Percentiles rank a stretch among this genome's conserved stretches.
Evolutionary conservation across 345 rosid genomes (phyloP).

Genomic region (Eucalyptus marginata): DNA sequence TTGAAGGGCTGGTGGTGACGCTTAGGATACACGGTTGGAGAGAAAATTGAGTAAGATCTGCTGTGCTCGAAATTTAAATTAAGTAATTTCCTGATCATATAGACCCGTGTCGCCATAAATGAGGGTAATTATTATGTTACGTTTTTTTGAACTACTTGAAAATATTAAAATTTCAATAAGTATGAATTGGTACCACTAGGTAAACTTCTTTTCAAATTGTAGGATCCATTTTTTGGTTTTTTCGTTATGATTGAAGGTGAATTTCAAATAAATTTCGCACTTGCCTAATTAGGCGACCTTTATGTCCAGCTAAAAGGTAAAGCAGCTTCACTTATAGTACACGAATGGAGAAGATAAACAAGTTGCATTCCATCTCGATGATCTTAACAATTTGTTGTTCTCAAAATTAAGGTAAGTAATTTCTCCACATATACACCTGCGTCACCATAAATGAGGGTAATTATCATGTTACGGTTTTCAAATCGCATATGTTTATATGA

Average conservation of each 20-base stretch:
- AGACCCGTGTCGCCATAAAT: background rate
- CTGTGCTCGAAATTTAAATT: too few relatives aligned
- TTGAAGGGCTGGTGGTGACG: accelerated
- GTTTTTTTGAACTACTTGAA: too few relatives aligned
- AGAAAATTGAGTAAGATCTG: background rate
- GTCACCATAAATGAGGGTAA: background rate
- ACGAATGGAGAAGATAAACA: too few relatives aligned
- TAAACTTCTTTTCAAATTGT: too few relatives aligned
- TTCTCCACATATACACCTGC: background rate
- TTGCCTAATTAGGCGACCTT: too few relatives aligned
- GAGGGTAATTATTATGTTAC: background rate
- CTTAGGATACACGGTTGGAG: background rate
- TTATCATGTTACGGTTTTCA: background rate
- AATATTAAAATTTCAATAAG: too few relatives aligned
- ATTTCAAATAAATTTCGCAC: too few relatives aligned
- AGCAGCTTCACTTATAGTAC: background rate
- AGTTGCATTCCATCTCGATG: background rate
- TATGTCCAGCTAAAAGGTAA: too few relatives aligned
- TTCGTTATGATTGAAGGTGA: too few relatives aligned
- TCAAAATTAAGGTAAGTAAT: background rate
- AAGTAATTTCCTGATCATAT: background rate
- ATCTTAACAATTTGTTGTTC: too few relatives aligned
- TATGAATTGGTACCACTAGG: too few relatives aligned
- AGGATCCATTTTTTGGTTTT: too few relatives aligned
- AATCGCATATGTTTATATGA: background rate